phyloP scores from a whole-genome alignment of 441 rosid genomes.

The Bruguiera hainesii region DNA sequence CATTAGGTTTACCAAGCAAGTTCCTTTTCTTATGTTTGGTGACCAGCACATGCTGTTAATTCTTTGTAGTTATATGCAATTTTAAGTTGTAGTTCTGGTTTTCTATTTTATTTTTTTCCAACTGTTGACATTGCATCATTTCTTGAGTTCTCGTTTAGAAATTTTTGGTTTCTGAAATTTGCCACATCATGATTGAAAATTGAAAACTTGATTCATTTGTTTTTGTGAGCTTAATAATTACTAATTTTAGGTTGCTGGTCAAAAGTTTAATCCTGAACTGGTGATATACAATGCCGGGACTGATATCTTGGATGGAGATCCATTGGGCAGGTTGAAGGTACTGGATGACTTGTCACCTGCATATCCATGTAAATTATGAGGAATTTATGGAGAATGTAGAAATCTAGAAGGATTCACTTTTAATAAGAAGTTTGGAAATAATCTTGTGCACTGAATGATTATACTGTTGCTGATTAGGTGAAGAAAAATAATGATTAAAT shows the following conservation, averaged over 20 bases:
- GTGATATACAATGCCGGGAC: slow-evolving; percentile 94
- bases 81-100: background rate
- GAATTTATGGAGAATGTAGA: background rate
- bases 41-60: background rate
- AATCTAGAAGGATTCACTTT: background rate
- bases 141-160: background rate
- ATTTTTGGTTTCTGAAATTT: slow-evolving; percentile 1
- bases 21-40: background rate
- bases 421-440: background rate
- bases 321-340: slow-evolving; percentile 85
- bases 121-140: background rate
- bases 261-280: slow-evolving; percentile 65
- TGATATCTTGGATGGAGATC: slow-evolving; percentile 95
- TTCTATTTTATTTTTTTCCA: background rate
- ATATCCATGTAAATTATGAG: background rate
- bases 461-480: background rate
- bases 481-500: background rate
- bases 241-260: slow-evolving; percentile 59
- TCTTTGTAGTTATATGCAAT: background rate
- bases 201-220: background rate
- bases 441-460: background rate
- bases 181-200: background rate
- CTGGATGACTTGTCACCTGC: too few relatives aligned
- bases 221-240: slow-evolving; percentile 5
- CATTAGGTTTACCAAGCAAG: too few relatives aligned